Evolutionary conservation across 2,329 filamentous ascomycete species (phyloP), one percentile per base, ranked within the genome.

Genomic region (Apiospora marii): DNA sequence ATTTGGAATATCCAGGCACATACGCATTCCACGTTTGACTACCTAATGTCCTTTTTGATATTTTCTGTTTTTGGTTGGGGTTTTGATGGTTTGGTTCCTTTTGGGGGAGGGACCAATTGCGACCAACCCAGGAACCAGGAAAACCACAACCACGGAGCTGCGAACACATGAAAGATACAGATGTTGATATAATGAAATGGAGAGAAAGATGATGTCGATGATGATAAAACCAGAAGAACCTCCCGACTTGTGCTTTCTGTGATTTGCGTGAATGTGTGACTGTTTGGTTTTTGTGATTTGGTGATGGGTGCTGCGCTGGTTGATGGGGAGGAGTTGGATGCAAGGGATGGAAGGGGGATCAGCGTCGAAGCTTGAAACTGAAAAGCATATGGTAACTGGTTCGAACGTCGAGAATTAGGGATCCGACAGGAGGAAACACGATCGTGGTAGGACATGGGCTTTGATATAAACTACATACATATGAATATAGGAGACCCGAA

Each of bases 171-270:
- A 27, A 48, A 24, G 30, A n/a, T 27, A 68, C 48, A 69, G 72
- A 51, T 71, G 71, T 64, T 72, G 30, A 64, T 64, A n/a, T 64
- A 73, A 70, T 53, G 69, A 67, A 49, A 48, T 34, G 41, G 41
- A 49, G 64, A n/a, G 51, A 34, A 71, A 67, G 34, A 71, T 46
- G 69, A 51, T 41, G 10, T 30, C 44, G 69, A 71, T 61, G 70
- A 68, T 68, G 53, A 71, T 16, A 58, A 67, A 37, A 34, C 37
- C 24, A 30, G 43, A 41, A 48, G 16, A 34, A 49, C 27, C 16
- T 41, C 16, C 22, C 4, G 1, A 41, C 8, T 24, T 3, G 24
- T 64, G 58, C 30, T 41, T 64, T 16, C 19, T 24, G 58, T 41
- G 58, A 13, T 41, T 41, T n/a, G 22, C 41, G 58, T 64, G 22